Evolutionary conservation across 1,139 yeast genomes (phyloP).

Genomic region (Magnusiomyces fungicola): DNA sequence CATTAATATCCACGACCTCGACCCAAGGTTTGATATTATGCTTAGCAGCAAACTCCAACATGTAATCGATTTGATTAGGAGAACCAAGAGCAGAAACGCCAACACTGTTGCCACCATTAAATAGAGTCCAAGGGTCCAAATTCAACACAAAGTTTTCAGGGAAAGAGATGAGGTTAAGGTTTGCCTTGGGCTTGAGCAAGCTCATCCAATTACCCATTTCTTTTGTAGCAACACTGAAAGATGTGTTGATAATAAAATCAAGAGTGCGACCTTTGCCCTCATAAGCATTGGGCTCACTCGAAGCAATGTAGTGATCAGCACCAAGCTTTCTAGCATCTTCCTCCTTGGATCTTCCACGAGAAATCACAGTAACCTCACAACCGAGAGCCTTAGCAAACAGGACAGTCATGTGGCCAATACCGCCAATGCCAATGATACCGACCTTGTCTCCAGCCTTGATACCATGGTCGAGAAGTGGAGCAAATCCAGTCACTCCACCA

Average conservation of each 20-base stretch:
- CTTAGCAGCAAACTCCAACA: conserved; percentile 46
- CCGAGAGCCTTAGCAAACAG: conserved; percentile 49
- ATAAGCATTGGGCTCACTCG: not conserved
- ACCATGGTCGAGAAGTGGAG: conserved; percentile 48
- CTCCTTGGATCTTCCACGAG: conserved; percentile 39
- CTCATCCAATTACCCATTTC: not conserved
- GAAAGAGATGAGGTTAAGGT: not conserved
- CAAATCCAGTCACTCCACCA: conserved; percentile 58
- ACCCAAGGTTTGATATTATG: conserved; percentile 50
- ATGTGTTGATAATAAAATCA: not conserved
- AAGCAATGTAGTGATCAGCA: conserved; percentile 28
- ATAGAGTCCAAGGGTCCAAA: not conserved
- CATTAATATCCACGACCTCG: conserved; percentile 47
- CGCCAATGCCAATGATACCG: conserved; percentile 50
- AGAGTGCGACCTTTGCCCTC: not conserved
- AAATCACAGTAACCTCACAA: conserved; percentile 44
- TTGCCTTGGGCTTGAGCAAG: no score
- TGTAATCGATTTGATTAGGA: conserved; percentile 46
- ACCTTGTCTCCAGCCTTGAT: conserved; percentile 42
- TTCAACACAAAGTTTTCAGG: not conserved
- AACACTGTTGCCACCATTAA: not conserved
- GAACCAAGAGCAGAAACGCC: conserved; percentile 33
- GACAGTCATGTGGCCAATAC: conserved; percentile 51
- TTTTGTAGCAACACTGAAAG: not conserved
- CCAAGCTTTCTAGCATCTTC: conserved; percentile 42